Evolutionary conservation across 208 protist species (phyloP).

Genomic region (Tritrichomonas musculus): DNA sequence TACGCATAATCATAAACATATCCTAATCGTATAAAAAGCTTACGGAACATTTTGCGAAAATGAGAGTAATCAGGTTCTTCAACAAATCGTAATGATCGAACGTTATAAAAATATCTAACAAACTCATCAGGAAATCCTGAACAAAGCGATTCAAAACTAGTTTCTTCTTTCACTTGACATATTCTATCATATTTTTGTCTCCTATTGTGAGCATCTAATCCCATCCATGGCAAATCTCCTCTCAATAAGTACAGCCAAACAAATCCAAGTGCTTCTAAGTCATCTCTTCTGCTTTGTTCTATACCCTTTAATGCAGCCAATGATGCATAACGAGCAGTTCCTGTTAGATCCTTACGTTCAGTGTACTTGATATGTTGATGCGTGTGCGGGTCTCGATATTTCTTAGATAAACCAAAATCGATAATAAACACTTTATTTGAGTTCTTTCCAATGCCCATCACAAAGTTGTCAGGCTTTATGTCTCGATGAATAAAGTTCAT

Average conservation of each 20-base stretch:
- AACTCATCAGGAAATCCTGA: constrained; percentile 73
- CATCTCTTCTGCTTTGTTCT: constrained; percentile 64
- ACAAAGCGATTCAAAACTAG: constrained; percentile 81
- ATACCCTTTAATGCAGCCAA: constrained; percentile 97
- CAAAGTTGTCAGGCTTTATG: constrained; percentile 12
- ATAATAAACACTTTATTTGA: constrained; percentile 53
- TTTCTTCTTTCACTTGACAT: constrained; percentile 54
- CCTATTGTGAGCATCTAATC: constrained; percentile 54
- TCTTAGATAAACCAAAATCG: constrained; percentile 83
- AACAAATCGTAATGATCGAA: constrained; percentile 86
- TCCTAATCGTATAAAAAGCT: constrained; percentile 88
- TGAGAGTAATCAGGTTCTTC: constrained; percentile 97
- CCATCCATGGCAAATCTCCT: constrained; percentile 93
- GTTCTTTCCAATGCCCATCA: constrained; percentile 39
- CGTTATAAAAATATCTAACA: constrained; percentile 89
- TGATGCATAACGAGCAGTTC: constrained; percentile 93
- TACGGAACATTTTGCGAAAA: constrained; percentile 67
- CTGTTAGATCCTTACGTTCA: constrained; percentile 94
- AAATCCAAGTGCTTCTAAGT: constrained; percentile 87
- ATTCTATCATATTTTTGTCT: background rate
- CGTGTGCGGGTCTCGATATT: constrained; percentile 90
- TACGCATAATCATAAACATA: constrained; percentile 92
- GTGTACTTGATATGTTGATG: constrained; percentile 96
- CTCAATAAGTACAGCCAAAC: constrained; percentile 97
- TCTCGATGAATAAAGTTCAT: constrained; percentile 1